These are phyloP conservation scores for Ceratobasidium sp. DNA, from an alignment of 1,284 basidiomycete species.

Conservation along the genomic window DNA sequence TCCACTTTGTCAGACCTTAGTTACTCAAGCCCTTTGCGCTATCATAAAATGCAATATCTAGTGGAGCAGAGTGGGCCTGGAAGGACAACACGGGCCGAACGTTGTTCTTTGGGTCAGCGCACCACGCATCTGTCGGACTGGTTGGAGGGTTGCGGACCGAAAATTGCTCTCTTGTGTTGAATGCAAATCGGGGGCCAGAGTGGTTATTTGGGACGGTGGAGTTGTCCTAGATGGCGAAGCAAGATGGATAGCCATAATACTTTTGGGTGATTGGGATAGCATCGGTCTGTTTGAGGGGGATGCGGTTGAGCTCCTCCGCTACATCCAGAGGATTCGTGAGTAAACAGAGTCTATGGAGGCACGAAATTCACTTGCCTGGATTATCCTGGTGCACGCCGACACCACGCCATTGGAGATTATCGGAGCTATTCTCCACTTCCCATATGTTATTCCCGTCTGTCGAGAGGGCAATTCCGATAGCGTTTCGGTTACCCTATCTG, in stretches of 20 bases:
- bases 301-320: slow-evolving; percentile 24
- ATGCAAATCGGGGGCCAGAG: not conserved
- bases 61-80: slow-evolving; percentile 27
- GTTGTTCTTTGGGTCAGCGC: slow-evolving; percentile 23
- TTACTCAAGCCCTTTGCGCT: not conserved
- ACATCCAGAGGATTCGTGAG: not conserved
- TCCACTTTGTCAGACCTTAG: slow-evolving; percentile 13
- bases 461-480: slow-evolving; percentile 60
- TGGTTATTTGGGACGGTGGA: not conserved
- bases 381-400: slow-evolving; percentile 42
- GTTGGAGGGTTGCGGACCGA: not conserved
- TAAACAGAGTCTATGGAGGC: not conserved
- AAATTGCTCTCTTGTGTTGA: slow-evolving; percentile 41
- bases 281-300: slow-evolving; percentile 10
- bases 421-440: slow-evolving; percentile 62
- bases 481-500: slow-evolving; percentile 63
- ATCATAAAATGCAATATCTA: slow-evolving; percentile 41
- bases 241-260: slow-evolving; percentile 44
- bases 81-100: slow-evolving; percentile 15
- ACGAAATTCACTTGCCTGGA: slow-evolving; percentile 1
- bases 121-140: slow-evolving; percentile 30
- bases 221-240: slow-evolving; percentile 30
- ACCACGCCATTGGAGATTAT: slow-evolving; percentile 21
- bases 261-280: slow-evolving; percentile 2
- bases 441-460: slow-evolving; percentile 53